These are phyloP conservation scores for Solanum verrucosum DNA, from an alignment of 257 asterid species.

Conservation along the genomic window DNA sequence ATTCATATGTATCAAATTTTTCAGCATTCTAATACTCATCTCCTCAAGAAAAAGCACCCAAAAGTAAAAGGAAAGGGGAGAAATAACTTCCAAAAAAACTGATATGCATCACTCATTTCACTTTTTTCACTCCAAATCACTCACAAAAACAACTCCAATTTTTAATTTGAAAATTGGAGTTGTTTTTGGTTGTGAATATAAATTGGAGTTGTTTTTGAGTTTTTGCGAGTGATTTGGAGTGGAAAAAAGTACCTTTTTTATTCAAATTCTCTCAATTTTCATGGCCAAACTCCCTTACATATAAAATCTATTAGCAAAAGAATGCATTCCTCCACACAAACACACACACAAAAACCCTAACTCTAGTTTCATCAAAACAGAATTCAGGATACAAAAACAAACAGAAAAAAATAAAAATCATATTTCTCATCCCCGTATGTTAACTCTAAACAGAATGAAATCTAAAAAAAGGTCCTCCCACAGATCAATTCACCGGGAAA, in stretches of 20 bases:
- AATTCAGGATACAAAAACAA: not conserved
- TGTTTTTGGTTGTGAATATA: no score
- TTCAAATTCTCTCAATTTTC: no score
- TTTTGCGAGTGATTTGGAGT: no score
- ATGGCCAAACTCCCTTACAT: not conserved
- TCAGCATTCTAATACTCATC: not conserved
- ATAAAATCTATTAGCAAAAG: not conserved
- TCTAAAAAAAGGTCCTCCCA: not conserved
- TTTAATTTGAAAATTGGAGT: no score
- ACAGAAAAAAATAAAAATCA: not conserved
- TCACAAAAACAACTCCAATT: no score
- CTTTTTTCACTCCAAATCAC: no score
- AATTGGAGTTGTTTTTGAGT: no score
- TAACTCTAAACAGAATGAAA: not conserved
- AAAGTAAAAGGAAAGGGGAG: not conserved
- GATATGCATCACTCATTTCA: not conserved
- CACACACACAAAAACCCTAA: not conserved
- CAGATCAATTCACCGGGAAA: not conserved
- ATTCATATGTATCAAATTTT: not conserved
- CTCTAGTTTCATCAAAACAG: not conserved
- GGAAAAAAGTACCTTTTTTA: no score
- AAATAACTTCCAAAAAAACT: not conserved
- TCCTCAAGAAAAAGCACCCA: not conserved
- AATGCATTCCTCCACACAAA: not conserved
- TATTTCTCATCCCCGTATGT: not conserved